Evolutionary conservation across 495 filamentous ascomycete genomes (phyloP).

Genomic region (Ramalina intermedia): DNA sequence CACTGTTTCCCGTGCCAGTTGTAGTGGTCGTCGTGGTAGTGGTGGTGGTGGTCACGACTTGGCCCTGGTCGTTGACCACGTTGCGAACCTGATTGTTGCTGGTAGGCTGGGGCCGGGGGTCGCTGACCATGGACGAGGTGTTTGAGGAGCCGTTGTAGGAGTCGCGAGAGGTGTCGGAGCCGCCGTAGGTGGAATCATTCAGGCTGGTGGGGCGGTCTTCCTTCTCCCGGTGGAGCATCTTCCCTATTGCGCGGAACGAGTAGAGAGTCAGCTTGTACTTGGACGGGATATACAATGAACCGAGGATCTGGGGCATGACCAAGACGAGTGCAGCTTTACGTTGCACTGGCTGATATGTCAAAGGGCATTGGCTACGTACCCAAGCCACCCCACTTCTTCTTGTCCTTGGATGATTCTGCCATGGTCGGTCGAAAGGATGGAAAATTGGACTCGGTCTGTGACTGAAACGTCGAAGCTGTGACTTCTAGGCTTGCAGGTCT

Average conservation of each 20-base stretch:
- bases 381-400: conserved; percentile 2
- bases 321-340: too few relatives aligned
- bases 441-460: too few relatives aligned
- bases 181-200: conserved; percentile 13
- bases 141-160: conserved; percentile 6
- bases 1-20: conserved; percentile 3
- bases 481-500: too few relatives aligned
- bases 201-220: conserved; percentile 9
- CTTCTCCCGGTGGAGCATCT: neutral
- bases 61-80: conserved; percentile 10
- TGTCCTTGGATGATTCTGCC: neutral
- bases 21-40: conserved; percentile 16
- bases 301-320: too few relatives aligned
- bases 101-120: conserved; percentile 3
- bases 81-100: neutral
- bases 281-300: too few relatives aligned
- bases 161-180: neutral
- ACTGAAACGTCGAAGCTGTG: too few relatives aligned
- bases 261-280: too few relatives aligned
- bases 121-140: conserved; percentile 5
- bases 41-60: conserved; percentile 15
- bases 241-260: neutral
- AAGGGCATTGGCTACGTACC: too few relatives aligned
- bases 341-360: too few relatives aligned
- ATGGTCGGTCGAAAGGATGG: too few relatives aligned